These are phyloP conservation scores for Penstemon eatonii DNA, from an alignment of 257 asterid species.

Conservation along the genomic window DNA sequence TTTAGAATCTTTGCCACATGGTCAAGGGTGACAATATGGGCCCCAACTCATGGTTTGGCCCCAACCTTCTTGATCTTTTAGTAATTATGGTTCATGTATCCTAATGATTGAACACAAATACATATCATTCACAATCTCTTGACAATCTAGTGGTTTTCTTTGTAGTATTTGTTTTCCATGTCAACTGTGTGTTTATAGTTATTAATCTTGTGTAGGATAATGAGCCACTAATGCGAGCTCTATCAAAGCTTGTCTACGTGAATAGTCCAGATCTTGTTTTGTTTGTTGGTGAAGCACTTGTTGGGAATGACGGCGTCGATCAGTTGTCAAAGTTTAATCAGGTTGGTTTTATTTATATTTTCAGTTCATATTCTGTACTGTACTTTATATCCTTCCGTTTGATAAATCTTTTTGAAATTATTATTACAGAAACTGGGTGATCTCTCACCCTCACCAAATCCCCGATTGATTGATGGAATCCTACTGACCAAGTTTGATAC, in stretches of 20 bases:
- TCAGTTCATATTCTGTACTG: not conserved
- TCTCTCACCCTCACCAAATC: slow-evolving; percentile 78
- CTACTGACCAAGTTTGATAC: slow-evolving; percentile 94
- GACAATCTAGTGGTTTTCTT: too few relatives aligned
- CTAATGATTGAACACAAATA: too few relatives aligned
- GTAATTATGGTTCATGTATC: too few relatives aligned
- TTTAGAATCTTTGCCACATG: not conserved
- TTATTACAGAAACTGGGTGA: slow-evolving; percentile 81
- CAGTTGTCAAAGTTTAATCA: slow-evolving; percentile 90
- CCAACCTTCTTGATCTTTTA: too few relatives aligned
- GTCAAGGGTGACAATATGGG: too few relatives aligned
- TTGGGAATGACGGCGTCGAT: slow-evolving; percentile 95
- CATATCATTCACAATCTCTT: not conserved
- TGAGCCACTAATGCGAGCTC: slow-evolving; percentile 97
- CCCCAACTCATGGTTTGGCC: too few relatives aligned
- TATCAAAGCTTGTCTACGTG: slow-evolving; percentile 81
- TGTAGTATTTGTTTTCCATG: not conserved
- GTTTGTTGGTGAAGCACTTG: slow-evolving; percentile 99
- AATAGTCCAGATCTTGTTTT: slow-evolving; percentile 81
- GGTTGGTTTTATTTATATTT: slow-evolving; percentile 40
- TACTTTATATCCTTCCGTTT: not conserved
- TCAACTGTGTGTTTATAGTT: not conserved
- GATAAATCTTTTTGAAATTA: slow-evolving; percentile 4
- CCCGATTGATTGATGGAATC: slow-evolving; percentile 92
- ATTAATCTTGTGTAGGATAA: slow-evolving; percentile 60